Percentiles rank a stretch among this genome's conserved stretches.
phyloP scores from a whole-genome alignment of 1,284 basidiomycete species.

The Xerocomus amazonicus region DNA sequence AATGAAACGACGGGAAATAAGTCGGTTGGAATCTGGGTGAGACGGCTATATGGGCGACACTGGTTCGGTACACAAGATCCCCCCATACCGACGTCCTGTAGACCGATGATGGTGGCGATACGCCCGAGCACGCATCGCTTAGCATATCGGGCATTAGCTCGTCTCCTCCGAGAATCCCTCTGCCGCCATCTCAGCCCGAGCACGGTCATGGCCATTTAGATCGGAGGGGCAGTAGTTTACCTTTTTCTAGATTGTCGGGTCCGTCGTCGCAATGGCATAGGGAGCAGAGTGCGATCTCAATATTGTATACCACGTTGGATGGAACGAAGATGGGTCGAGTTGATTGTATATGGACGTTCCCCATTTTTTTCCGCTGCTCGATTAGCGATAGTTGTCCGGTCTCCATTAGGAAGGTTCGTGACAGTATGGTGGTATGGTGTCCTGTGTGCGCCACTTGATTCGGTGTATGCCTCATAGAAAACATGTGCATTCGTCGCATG shows the following conservation, averaged over 20 bases:
- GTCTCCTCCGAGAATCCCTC: constrained; percentile 34
- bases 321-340: constrained; percentile 47
- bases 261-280: constrained; percentile 89
- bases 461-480: no score
- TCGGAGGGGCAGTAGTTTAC: constrained; percentile 85
- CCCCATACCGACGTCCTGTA: constrained; percentile 62
- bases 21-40: no score
- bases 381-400: no score
- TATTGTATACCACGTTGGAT: constrained; percentile 87
- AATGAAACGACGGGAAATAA: no score
- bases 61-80: no score
- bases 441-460: no score
- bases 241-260: constrained; percentile 86
- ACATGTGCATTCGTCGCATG: no score
- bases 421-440: no score
- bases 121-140: constrained; percentile 31
- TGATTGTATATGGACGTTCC: constrained; percentile 1
- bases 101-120: constrained; percentile 57
- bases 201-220: constrained; percentile 47
- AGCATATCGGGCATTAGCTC: constrained; percentile 24
- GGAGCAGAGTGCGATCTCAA: constrained; percentile 90
- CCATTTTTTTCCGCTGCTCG: background rate
- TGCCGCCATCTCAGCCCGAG: constrained; percentile 17
- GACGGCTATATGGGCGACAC: no score
- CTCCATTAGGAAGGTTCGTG: no score